Evolutionary conservation across 208 protist species (phyloP), one percentile per base, ranked within the genome.

Genomic region (Lotmaria passim): DNA sequence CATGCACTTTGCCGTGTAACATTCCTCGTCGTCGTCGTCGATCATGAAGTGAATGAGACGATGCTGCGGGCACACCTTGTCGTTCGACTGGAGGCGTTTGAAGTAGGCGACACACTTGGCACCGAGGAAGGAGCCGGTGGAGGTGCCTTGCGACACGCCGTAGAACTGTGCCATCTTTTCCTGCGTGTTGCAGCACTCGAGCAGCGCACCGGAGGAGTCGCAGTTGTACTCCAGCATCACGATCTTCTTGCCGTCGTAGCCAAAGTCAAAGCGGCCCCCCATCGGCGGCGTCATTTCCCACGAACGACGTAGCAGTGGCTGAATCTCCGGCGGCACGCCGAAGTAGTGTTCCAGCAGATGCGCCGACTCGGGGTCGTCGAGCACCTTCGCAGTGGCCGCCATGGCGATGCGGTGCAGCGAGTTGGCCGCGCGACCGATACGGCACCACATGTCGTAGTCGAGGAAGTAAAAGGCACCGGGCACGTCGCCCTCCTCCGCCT

Each of bases 211-310:
- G 24, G 86, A 92, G 34, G 84, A 90, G 59, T 93, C 86, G 64
- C 85, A 91, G 79, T 93, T 93, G 84, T 93, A 93, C 72, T 93
- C 82, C 5, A 96, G 78, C 80, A 93, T 85, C 10, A 80, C 72
- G 17, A 96, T 73, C 7, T 71, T 63, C 56, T 89, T 78, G 26
- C 86, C 88, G 53, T 93, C 78, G 51, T 85, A 92, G 41, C 86
- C 86, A 75, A 96, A 93, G 76, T 93, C 87, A 56, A 96, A 91
- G 31, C 86, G 82, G 60, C 86, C 86, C 41, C 78, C 55, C 69
- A 93, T 81, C 26, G 85, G 46, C 8, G 75, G 86, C 21, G 72
- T 87, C 48, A 82, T 58, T 58, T 89, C 77, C 77, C 82, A 90
- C 41, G 79, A 84, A 36, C 67, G 74, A 17, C 83, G 79, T 56